Conservation (phyloP, 345 rosid genomes). For the Carallia brachiata region DNA sequence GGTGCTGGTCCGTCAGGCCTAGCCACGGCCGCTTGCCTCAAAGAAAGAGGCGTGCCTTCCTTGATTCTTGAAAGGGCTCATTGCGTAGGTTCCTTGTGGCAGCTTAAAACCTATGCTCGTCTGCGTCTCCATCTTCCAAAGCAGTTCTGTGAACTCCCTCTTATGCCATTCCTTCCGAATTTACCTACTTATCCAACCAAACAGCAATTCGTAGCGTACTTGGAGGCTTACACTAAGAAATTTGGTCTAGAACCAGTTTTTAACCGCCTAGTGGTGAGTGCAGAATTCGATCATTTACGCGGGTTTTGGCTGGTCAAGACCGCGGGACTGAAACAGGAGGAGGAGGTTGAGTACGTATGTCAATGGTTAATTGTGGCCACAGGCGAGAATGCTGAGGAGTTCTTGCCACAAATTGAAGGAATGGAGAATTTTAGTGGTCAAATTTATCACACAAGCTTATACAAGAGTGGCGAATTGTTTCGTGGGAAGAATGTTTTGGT, state of each 20-base stretch:
- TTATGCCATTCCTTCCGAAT: conserved; percentile 54
- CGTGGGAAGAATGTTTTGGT: conserved; percentile 58
- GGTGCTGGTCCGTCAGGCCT: conserved; percentile 90
- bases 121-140: conserved; percentile 91
- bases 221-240: conserved; percentile 40
- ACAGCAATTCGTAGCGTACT: conserved; percentile 62
- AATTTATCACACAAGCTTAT: conserved; percentile 54
- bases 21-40: conserved; percentile 70
- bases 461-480: conserved; percentile 55
- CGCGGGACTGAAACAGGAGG: conserved; percentile 23
- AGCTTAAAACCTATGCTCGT: conserved; percentile 78
- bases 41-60: conserved; percentile 47
- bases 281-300: conserved; percentile 43
- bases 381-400: conserved; percentile 79
- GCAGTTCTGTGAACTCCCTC: conserved; percentile 72
- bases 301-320: conserved; percentile 65
- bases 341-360: conserved; percentile 46
- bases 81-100: conserved; percentile 80
- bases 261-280: conserved; percentile 49
- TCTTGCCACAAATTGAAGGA: conserved; percentile 61
- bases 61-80: conserved; percentile 64
- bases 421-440: conserved; percentile 49
- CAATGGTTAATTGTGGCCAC: conserved; percentile 78
- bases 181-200: conserved; percentile 82
- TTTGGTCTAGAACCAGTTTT: conserved; percentile 53